These are phyloP conservation scores for Proliferodiscus dingleyae DNA, from an alignment of 2,329 filamentous ascomycete species.

Conservation along the genomic window DNA sequence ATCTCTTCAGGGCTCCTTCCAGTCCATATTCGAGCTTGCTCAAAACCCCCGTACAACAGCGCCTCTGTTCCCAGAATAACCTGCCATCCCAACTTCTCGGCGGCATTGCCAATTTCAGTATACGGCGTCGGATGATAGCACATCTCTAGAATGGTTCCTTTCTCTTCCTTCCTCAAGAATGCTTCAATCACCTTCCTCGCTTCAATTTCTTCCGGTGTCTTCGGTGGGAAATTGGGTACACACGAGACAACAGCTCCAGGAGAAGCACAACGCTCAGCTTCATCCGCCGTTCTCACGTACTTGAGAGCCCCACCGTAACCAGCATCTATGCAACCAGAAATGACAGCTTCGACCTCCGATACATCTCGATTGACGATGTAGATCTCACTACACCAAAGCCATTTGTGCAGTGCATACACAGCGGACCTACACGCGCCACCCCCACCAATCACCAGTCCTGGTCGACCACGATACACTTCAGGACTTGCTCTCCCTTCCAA, in stretches of 20 bases:
- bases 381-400: slow-evolving; percentile 14
- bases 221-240: slow-evolving; percentile 21
- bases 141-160: slow-evolving; percentile 24
- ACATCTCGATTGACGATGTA: slow-evolving; percentile 20
- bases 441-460: slow-evolving; percentile 59
- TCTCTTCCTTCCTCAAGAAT: slow-evolving; percentile 19
- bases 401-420: slow-evolving; percentile 53
- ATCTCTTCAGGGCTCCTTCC: slow-evolving; percentile 15
- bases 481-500: slow-evolving; percentile 39
- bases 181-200: slow-evolving; percentile 17
- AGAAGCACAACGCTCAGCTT: slow-evolving; percentile 10
- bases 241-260: slow-evolving; percentile 18
- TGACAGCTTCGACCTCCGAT: slow-evolving; percentile 17
- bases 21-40: slow-evolving; percentile 21
- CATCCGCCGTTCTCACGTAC: slow-evolving; percentile 16
- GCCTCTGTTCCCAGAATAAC: slow-evolving; percentile 23
- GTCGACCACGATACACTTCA: slow-evolving; percentile 35
- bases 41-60: slow-evolving; percentile 26
- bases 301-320: slow-evolving; percentile 17
- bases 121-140: slow-evolving; percentile 23
- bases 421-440: slow-evolving; percentile 71
- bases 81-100: slow-evolving; percentile 17
- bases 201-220: slow-evolving; percentile 16
- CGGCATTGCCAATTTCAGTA: slow-evolving; percentile 16
- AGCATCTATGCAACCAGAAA: slow-evolving; percentile 14